These are phyloP conservation scores for grape (Vitis vinifera) DNA, from an alignment of 164 flowering plant species.

Conservation along the genomic window ASM3070453v1 NC_081812.1:10281501-10282000, in stretches of 20 bases:
- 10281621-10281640: background rate
- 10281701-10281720: background rate
- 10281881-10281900: background rate
- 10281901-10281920: no score
- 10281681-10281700: no score
- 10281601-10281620: background rate
- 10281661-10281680: no score
- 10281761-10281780: conserved; percentile 1
- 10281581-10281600: background rate
- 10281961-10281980: no score
- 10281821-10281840: conserved; percentile 8
- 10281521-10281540: conserved; percentile 80
- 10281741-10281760: background rate
- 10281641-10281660: background rate
- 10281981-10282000: no score
- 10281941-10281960: no score
- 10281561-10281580: conserved; percentile 21
- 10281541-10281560: conserved; percentile 63
- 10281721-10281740: background rate
- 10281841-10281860: conserved; percentile 24
- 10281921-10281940: no score
- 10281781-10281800: background rate
- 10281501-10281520: conserved; percentile 77
- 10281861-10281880: conserved; percentile 8
- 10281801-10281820: background rate